Conservation (phyloP, 1,284 basidiomycete species). For the Microbotryum lychnidis-dioicae region DNA sequence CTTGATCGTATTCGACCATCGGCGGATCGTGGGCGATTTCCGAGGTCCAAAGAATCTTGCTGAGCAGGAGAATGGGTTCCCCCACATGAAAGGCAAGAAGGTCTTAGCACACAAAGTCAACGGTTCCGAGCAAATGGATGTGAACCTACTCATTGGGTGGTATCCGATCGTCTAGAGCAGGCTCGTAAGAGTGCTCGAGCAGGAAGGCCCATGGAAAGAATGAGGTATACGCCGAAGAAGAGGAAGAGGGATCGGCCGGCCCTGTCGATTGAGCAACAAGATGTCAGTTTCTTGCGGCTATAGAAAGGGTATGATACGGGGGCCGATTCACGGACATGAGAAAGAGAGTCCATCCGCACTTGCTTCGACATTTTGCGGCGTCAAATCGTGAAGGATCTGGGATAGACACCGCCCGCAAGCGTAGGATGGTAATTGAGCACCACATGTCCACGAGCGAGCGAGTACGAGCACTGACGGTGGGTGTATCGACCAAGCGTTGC, state of each 20-base stretch:
- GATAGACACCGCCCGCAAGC: neutral
- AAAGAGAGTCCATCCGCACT: conserved; percentile 61
- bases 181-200: conserved; percentile 63
- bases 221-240: conserved; percentile 45
- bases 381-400: conserved; percentile 67
- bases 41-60: conserved; percentile 71
- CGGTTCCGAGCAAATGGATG: neutral
- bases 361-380: conserved; percentile 54
- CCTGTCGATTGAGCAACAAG: conserved; percentile 7
- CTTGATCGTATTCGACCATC: conserved; percentile 62
- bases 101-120: neutral
- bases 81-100: neutral
- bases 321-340: conserved; percentile 48
- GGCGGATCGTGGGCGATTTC: conserved; percentile 70
- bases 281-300: conserved; percentile 9
- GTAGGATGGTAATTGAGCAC: neutral
- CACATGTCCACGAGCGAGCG: neutral
- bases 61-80: conserved; percentile 35
- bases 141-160: conserved; percentile 44
- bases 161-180: conserved; percentile 40
- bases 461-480: conserved; percentile 50
- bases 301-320: neutral
- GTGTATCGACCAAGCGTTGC: conserved; percentile 79
- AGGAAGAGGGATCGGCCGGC: conserved; percentile 19
- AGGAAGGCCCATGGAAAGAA: conserved; percentile 84